A percentile compares a stretch with the other conserved stretches of the same genome.
These are phyloP conservation scores for Bondarzewia mesenterica DNA, from an alignment of 1,284 basidiomycete genomes.

Conservation along the genomic window DNA sequence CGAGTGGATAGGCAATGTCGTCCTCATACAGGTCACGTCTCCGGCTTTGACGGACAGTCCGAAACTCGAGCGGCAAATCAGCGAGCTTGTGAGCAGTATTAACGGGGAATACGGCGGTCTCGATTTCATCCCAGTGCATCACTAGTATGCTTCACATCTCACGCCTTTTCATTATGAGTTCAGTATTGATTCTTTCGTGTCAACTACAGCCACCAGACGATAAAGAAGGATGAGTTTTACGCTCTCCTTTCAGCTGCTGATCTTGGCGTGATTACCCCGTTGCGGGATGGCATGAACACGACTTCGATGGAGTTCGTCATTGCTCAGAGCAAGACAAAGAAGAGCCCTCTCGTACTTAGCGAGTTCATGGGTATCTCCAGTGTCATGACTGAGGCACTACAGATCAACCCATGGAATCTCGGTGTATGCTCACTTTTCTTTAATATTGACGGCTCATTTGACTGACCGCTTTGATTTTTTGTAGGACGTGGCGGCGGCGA, in stretches of 20 bases:
- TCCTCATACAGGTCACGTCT: conserved; percentile 87
- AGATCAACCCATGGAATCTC: conserved; percentile 87
- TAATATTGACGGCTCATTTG: not conserved
- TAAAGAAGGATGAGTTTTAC: conserved; percentile 98
- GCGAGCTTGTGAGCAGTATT: conserved; percentile 93
- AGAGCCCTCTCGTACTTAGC: conserved; percentile 84
- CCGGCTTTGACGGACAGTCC: conserved; percentile 93
- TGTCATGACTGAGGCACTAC: conserved; percentile 76
- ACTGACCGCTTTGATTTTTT: conserved; percentile 6
- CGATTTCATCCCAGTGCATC: conserved; percentile 98
- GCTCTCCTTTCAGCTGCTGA: conserved; percentile 94
- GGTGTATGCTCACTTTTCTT: conserved; percentile 41
- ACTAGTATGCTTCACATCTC: conserved; percentile 63
- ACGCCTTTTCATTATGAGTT: too few relatives aligned
- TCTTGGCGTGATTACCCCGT: conserved; percentile 90
- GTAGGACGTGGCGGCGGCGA: conserved; percentile 89
- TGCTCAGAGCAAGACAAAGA: conserved; percentile 78
- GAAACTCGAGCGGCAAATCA: conserved; percentile 89
- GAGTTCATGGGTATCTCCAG: conserved; percentile 98
- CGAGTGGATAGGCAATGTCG: conserved; percentile 89
- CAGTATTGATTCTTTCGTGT: too few relatives aligned
- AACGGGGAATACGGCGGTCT: conserved; percentile 94
- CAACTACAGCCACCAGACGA: conserved; percentile 87
- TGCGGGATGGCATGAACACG: conserved; percentile 99
- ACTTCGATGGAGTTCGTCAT: conserved; percentile 98